Base-by-base conservation (phyloP, 768 basidiomycete genomes). In the Grammothele lineata region DNA sequence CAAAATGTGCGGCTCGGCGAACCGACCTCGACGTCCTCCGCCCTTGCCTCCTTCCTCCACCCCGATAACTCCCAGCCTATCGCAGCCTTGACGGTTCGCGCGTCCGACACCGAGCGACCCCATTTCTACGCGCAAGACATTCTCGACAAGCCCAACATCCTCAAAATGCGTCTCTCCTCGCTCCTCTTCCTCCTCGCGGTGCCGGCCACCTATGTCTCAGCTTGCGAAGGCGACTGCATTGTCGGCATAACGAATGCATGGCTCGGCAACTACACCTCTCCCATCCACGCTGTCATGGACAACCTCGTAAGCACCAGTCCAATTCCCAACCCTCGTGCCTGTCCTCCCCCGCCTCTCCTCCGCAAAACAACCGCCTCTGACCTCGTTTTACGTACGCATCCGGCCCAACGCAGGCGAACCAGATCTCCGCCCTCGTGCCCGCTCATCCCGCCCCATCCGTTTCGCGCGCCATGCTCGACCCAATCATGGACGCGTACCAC, bases 201-300 rank as follows among this genome's bases (percentile, higher is more conserved):
- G 56, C 69, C 73, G 37, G 58, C 64, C 57, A 58, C 68, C 34
- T n/a, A n/a, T n/a, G 72, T 76, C 48, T 57, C 59, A 30, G 80
- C 80, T 23, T 90, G 87, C 61, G 87, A 89, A 70, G 81, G 79
- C 19, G 76, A 80, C 24, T 88, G 87, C 59, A 84, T 82, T 47
- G 62, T 66, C 15, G 72, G 65, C n/a, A 76, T 81, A 53, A 85
- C 83, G 14, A 70, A 73, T 34, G 73, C 76, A 23, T 80, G 77
- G 49, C 54, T 78, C 39, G 61, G 62, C 14, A 77, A 78, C 60
- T 83, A 83, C 51, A 64, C 70, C 0, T 21, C 37, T 1, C 70
- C 74, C 5, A 53, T 84, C n/a, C 30, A 68, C 19, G 36, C 43
- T 6, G 68, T 73, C 40, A 46, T 79, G 23, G 43, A 61, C 17